Base-by-base conservation (phyloP, 371 early-diverging fungal species). In the Rhizopus microsporus region DNA sequence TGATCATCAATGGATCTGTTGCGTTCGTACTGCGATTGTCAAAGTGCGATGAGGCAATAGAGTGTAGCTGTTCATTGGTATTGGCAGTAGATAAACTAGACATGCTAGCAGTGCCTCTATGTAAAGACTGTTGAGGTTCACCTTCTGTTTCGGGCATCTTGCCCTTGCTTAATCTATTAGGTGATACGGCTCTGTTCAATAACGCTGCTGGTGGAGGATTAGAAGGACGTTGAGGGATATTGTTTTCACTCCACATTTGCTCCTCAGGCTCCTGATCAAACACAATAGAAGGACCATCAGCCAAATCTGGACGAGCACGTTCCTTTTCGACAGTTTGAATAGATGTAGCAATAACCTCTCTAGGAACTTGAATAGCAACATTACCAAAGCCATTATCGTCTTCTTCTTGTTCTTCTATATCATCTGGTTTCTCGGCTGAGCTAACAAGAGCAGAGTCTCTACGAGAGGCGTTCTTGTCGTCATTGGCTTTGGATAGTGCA, bases 151-250 rank as follows among this genome's bases (percentile, higher is more conserved):
- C 46, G 9, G 57, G 52, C 9, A 35, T 32, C 38, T 57, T 65
- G 15, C 56, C 52, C 15, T 59, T 64, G 33, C 46, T 63, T 9
- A 32, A 47, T 6, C 33, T 40, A 12, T 17, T n/a, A 32, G 59
- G 51, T 8, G 64, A 63, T 35, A 63, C 23, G n/a, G 56, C 69
- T 44, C 54, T 57, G 16, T 40, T 40, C 7, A 74, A 51, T 13
- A 70, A 33, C 15, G 52, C 58, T 4, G 59, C 49, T 17, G 74
- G 70, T 12, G 70, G 70, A 40, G 65, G 69, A 34, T 65, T 73
- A 0, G 62, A 50, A 32, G 70, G 74, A 38, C 70, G 62, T 33
- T 54, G 47, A 13, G 70, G 74, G 0, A 61, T 47, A 47, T 57
- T 37, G 10, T 61, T 55, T 49, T 59, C 59, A 32, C 51, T 39